A percentile compares a stretch with the other conserved stretches of the same genome.
phyloP scores from a whole-genome alignment of 2,329 filamentous ascomycete species.

The Xylaria sp. region DNA sequence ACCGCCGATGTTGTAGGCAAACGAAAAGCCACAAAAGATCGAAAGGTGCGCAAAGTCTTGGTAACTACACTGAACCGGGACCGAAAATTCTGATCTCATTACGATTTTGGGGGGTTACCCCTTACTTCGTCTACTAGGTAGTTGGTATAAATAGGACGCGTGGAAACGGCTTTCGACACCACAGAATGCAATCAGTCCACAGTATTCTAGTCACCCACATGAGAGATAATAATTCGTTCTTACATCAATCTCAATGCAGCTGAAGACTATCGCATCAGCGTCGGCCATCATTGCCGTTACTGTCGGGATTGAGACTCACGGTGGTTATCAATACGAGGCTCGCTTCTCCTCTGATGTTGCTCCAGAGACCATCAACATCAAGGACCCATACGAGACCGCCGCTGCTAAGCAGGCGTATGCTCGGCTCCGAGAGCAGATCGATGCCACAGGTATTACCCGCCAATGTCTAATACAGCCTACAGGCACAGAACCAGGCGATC shows the following conservation, averaged over 20 bases:
- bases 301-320: slow-evolving; percentile 30
- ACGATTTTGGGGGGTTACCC: not conserved
- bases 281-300: slow-evolving; percentile 18
- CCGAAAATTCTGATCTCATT: not conserved
- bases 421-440: slow-evolving; percentile 23
- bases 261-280: slow-evolving; percentile 13
- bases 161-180: not conserved
- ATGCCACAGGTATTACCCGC: slow-evolving; percentile 13
- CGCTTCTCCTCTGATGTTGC: slow-evolving; percentile 27
- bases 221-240: not conserved
- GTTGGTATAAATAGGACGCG: slow-evolving; percentile 8
- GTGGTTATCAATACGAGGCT: slow-evolving; percentile 30
- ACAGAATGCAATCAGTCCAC: not conserved
- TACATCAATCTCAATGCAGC: slow-evolving; percentile 17
- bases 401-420: slow-evolving; percentile 26
- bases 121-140: not conserved
- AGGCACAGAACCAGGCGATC: slow-evolving; percentile 11
- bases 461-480: slow-evolving; percentile 26
- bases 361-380: slow-evolving; percentile 24
- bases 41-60: not conserved
- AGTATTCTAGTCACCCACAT: not conserved
- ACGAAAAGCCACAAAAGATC: not conserved
- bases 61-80: not conserved
- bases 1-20: not conserved
- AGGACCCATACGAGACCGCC: slow-evolving; percentile 27